Conservation (phyloP, 179 eudicot genomes). For the Amaranthus tricolor region DNA sequence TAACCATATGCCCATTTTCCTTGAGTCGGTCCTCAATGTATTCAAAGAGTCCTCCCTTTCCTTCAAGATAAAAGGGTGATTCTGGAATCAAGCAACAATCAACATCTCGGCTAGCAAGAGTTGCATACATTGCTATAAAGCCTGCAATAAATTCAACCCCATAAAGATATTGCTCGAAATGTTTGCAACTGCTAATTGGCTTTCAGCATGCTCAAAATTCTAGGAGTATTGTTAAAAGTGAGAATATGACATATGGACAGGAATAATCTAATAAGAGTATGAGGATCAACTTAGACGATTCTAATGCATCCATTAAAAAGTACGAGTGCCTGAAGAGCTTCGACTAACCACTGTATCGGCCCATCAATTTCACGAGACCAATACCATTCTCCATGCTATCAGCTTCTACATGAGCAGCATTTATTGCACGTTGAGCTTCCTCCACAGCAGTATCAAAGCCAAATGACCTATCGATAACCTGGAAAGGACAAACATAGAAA, state of each 20-base stretch:
- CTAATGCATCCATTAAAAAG: background rate
- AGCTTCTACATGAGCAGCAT: slow-evolving; percentile 64
- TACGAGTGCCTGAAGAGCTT: background rate
- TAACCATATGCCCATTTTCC: slow-evolving; percentile 48
- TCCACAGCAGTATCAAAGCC: slow-evolving; percentile 62
- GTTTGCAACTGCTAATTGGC: background rate
- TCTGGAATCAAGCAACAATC: slow-evolving; percentile 62
- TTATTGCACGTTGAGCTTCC: slow-evolving; percentile 61
- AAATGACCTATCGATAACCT: slow-evolving; percentile 55
- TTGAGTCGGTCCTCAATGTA: slow-evolving; percentile 44
- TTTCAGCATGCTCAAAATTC: background rate
- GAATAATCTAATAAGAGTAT: background rate
- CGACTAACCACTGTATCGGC: slow-evolving; percentile 50
- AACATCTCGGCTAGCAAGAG: slow-evolving; percentile 49
- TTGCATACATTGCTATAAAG: slow-evolving; percentile 47
- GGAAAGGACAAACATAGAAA: slow-evolving; percentile 8
- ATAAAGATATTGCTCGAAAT: background rate
- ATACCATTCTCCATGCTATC: slow-evolving; percentile 53
- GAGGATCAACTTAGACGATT: background rate
- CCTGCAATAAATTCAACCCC: slow-evolving; percentile 21
- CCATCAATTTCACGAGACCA: slow-evolving; percentile 60
- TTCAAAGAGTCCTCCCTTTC: slow-evolving; percentile 48
- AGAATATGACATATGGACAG: background rate
- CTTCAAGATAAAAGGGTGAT: slow-evolving; percentile 55
- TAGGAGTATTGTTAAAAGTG: background rate